Conservation (phyloP, 345 rosid species). For the Eutrema heterophyllum region DNA sequence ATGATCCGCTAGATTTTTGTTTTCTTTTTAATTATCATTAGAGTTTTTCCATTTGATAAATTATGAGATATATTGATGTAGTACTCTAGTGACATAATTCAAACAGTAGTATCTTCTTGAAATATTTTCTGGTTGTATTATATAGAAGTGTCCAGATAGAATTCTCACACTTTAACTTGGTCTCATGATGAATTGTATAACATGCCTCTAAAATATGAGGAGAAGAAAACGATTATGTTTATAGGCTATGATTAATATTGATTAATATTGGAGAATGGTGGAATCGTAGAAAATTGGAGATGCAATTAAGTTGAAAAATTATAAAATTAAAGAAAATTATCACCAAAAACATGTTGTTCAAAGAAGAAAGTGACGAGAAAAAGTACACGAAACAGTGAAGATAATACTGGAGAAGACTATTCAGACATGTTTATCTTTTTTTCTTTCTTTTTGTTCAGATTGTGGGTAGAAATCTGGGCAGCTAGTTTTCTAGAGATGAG, state of each 20-base stretch:
- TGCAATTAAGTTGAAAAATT: too few species aligned
- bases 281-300: too few species aligned
- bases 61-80: background rate
- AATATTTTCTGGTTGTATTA: background rate
- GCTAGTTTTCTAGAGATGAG: conserved; percentile 6
- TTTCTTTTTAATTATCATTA: background rate
- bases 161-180: background rate
- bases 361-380: conserved; percentile 4
- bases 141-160: background rate
- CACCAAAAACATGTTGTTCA: conserved; percentile 23
- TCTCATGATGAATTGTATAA: background rate
- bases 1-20: conserved; percentile 18
- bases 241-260: background rate
- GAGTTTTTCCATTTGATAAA: conserved; percentile 3
- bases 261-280: background rate
- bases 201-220: background rate
- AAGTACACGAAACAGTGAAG: conserved; percentile 16
- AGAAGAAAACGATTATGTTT: background rate
- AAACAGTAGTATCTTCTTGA: background rate
- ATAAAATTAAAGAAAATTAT: background rate
- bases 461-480: background rate
- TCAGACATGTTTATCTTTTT: background rate
- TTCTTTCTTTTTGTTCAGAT: background rate
- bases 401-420: background rate
- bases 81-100: background rate